A percentile compares a stretch with the other conserved stretches of the same genome.
These are phyloP conservation scores for Syncephalastrum contaminatum DNA, from an alignment of 371 early-diverging fungal genomes.

Conservation along the genomic window DNA sequence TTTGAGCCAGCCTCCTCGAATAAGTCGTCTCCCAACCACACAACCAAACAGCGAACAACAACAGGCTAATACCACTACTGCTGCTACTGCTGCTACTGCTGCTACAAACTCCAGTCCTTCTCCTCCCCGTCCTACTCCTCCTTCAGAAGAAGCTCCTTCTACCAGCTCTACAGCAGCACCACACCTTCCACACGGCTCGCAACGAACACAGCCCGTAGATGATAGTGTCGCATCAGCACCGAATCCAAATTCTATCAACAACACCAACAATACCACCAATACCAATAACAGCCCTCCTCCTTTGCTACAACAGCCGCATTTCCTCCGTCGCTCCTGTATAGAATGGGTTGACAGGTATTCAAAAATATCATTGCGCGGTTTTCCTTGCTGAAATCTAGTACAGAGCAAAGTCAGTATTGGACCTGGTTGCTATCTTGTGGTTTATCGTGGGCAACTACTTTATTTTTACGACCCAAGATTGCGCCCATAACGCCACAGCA, in stretches of 20 bases:
- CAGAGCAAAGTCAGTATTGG: conserved; percentile 52
- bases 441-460: conserved; percentile 75
- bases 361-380: no score
- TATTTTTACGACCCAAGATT: conserved; percentile 51
- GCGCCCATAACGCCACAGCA: conserved; percentile 42
- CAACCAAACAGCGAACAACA: background rate
- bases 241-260: background rate
- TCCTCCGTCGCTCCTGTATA: background rate
- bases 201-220: no score
- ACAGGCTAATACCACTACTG: background rate
- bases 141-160: background rate
- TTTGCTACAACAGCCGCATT: background rate
- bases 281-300: conserved; percentile 4
- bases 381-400: background rate
- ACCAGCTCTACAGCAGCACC: background rate
- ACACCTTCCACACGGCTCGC: no score
- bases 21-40: background rate
- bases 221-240: no score
- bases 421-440: conserved; percentile 61
- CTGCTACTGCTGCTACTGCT: no score
- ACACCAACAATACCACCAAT: background rate
- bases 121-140: background rate
- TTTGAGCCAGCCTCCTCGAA: conserved; percentile 13
- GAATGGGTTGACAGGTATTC: no score
- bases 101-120: background rate